Evolutionary conservation across 805 yeast genomes (phyloP).

Genomic region (Spencermartinsiella europaea): DNA sequence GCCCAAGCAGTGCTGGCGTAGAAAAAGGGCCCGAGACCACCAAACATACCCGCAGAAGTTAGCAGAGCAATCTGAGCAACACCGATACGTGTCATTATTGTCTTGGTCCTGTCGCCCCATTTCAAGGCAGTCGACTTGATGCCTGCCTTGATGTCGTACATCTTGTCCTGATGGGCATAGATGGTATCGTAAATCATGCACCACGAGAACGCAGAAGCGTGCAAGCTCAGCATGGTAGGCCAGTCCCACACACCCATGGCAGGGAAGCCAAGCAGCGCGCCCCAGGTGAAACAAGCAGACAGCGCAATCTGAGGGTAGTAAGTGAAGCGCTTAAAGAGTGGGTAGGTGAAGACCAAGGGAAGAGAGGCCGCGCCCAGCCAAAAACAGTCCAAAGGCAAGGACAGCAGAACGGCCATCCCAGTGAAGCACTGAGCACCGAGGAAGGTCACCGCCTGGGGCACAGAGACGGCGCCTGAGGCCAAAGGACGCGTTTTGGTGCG

Average conservation of each 20-base stretch:
- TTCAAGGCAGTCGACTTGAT: slow-evolving; percentile 92
- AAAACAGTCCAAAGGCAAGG: slow-evolving; percentile 79
- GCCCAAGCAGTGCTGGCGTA: slow-evolving; percentile 59
- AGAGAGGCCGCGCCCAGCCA: slow-evolving; percentile 75
- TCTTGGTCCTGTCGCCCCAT: slow-evolving; percentile 81
- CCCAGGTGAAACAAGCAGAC: slow-evolving; percentile 89
- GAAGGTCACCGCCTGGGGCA: slow-evolving; percentile 63
- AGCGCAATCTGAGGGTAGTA: slow-evolving; percentile 89
- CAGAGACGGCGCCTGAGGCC: slow-evolving; percentile 76
- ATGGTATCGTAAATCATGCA: slow-evolving; percentile 94
- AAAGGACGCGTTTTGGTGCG: slow-evolving; percentile 91
- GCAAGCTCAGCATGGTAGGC: slow-evolving; percentile 72
- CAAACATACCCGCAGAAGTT: slow-evolving; percentile 62
- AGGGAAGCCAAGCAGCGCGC: slow-evolving; percentile 88
- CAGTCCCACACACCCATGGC: slow-evolving; percentile 86
- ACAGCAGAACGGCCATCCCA: slow-evolving; percentile 66
- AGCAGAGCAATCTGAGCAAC: slow-evolving; percentile 62
- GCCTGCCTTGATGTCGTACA: slow-evolving; percentile 82
- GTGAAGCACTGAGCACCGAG: slow-evolving; percentile 67
- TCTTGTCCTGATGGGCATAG: slow-evolving; percentile 96
- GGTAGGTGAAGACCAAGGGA: slow-evolving; percentile 78
- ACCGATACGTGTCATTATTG: slow-evolving; percentile 59
- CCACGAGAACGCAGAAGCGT: slow-evolving; percentile 78
- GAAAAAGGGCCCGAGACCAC: slow-evolving; percentile 86
- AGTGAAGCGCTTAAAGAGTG: slow-evolving; percentile 89